Evolutionary conservation across 2,329 filamentous ascomycete genomes (phyloP), one percentile per base, ranked within the genome.

Genomic region (Epichloe festucae): DNA sequence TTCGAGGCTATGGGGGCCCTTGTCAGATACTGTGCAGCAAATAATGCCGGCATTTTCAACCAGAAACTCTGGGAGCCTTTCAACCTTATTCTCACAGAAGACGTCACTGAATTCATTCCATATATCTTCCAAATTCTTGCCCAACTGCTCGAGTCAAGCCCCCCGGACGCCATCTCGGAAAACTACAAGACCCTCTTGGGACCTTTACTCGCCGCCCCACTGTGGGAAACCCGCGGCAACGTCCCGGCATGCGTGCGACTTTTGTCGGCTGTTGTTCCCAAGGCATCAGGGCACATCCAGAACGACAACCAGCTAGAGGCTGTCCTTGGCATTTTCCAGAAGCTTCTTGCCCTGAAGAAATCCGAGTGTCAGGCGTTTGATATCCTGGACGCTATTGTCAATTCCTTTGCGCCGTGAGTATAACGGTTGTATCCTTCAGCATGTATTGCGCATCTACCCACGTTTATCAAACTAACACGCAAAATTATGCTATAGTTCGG

Each of bases 101-200:
- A 93, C 61, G 84, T 97, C 27, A 84, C 89, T 85, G 93, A 98
- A 70, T 98, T 98, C 64, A 85, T 89, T 63, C 93, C 91, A 5
- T 98, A 97, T 60, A 83, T 97, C 50, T 95, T 98, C 75, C 93
- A 98, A 66, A 79, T 98, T 38, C 87, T 97, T 56, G 88, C 91
- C 3, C 87, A 91, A 49, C 78, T 98, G 14, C 77, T 98, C 3
- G 91, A 97, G 68, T 81, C 85, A 7, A 91, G 93, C 60, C 86
- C 88, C 88, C 0, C 84, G 0, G 84, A 81, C n/a, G 77, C 84
- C 8, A 74, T 97, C 34, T 87, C 89, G 2, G 78, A 81, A 27
- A 85, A 89, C 63, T 96, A 94, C 73, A 84, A 87, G 65, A 77
- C 79, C 6, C 73, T 98, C 45, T 78, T 97, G 42, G 76, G 75